phyloP scores from a whole-genome alignment of 2,329 filamentous ascomycete genomes.

The Blastomyces parvus region DNA sequence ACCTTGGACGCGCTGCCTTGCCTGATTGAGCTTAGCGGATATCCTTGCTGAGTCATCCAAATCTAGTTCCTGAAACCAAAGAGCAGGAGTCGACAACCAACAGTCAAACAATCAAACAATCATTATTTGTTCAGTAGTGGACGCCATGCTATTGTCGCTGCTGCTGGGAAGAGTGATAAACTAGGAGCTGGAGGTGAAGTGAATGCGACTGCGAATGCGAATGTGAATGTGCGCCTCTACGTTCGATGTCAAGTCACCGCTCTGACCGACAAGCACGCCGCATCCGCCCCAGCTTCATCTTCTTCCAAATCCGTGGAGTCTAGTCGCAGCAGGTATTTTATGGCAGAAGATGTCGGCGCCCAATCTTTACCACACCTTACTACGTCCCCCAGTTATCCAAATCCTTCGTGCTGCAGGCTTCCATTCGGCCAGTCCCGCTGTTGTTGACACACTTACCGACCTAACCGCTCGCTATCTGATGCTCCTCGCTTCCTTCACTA shows the following conservation, averaged over 20 bases:
- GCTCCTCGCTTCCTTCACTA: conserved; percentile 62
- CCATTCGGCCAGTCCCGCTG: conserved; percentile 68
- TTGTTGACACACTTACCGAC: conserved; percentile 81
- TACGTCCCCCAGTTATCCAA: conserved; percentile 80
- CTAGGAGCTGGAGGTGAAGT: background rate
- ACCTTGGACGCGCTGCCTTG: background rate
- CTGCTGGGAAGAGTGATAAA: background rate
- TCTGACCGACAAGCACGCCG: too few relatives aligned
- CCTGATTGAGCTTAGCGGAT: background rate
- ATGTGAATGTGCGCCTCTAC: background rate
- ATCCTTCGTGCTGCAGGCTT: conserved; percentile 88
- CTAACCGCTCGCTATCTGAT: conserved; percentile 72
- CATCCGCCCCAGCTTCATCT: background rate
- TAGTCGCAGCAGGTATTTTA: background rate
- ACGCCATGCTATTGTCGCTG: background rate
- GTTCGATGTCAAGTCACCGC: background rate
- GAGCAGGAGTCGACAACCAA: too few relatives aligned
- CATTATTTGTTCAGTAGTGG: background rate
- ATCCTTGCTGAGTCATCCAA: background rate
- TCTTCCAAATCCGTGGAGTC: background rate
- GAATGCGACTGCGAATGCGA: background rate
- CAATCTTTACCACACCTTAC: conserved; percentile 61
- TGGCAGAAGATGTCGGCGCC: conserved; percentile 17
- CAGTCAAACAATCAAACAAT: background rate
- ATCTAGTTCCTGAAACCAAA: too few relatives aligned